Base-by-base conservation (phyloP, 1,284 basidiomycete species). In the Cryptococcus jaspeensis region DNA sequence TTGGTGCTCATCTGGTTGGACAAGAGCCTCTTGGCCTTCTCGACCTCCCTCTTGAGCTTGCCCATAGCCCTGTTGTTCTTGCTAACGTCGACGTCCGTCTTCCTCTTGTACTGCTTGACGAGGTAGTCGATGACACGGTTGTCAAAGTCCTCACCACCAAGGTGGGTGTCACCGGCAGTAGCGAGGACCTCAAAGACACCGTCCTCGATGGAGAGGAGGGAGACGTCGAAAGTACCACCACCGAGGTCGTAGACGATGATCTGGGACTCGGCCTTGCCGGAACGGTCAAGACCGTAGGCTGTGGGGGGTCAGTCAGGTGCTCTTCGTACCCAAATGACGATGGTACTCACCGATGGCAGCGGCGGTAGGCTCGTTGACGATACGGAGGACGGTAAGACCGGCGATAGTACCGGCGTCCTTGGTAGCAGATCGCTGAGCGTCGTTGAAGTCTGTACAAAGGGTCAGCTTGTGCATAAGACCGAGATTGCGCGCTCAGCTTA, bases 91-190 rank as follows among this genome's bases (percentile, higher is more conserved):
- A 87, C 88, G 60, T 89, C 89, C 39, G 88, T 90, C 85, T 95
- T 95, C 83, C 89, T 89, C 86, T 94, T 94, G 87, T 94, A 96
- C 59, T 82, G 79, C 82, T 95, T 94, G 82, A 87, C 84, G 73
- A 96, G 84, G 83, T 92, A 87, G 63, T 95, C 90, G 67, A 95
- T 92, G 62, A 95, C 85, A 55, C 91, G 88, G 84, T 97, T 95
- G 80, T 98, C 94, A 77, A 98, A 98, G 81, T 98, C 95, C 81
- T 98, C 95, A 80, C 95, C 95, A 84, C 95, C 95, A 63, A 98
- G 88, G 78, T 97, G 95, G 62, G 95, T 98, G 81, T 99, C 94
- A 84, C 94, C 94, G 60, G 94, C 93, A 58, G 94, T 98, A 53
- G 95, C 92, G 70, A 95, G 89, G 70, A 98, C 94, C 69, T 92